Evolutionary conservation across 2,329 filamentous ascomycete species (phyloP).

Genomic region (Pseudogymnoascus sp.): DNA sequence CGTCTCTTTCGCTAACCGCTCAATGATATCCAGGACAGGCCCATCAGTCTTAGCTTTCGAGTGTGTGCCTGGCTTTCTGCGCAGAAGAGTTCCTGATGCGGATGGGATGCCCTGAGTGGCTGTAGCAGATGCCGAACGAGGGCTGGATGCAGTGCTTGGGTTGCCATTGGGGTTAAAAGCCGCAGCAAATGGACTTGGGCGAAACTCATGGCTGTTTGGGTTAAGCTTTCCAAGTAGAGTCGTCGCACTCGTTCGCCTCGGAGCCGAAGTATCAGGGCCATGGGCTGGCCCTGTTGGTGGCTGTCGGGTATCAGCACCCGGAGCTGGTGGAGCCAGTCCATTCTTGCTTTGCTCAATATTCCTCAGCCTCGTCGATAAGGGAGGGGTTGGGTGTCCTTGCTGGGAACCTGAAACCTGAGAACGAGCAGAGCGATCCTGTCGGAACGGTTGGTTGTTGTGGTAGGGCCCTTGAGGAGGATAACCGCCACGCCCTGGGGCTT

Average conservation of each 20-base stretch:
- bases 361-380: conserved; percentile 25
- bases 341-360: conserved; percentile 22
- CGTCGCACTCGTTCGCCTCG: conserved; percentile 46
- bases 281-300: conserved; percentile 70
- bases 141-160: conserved; percentile 64
- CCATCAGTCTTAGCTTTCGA: conserved; percentile 48
- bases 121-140: conserved; percentile 47
- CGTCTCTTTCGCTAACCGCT: conserved; percentile 48
- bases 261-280: conserved; percentile 45
- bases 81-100: conserved; percentile 48
- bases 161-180: conserved; percentile 68
- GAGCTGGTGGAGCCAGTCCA: conserved; percentile 24
- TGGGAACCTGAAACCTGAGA: conserved; percentile 18
- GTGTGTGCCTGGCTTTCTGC: conserved; percentile 63
- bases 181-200: conserved; percentile 73
- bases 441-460: conserved; percentile 31
- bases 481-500: conserved; percentile 28
- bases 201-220: conserved; percentile 70
- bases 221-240: conserved; percentile 55
- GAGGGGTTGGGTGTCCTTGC: conserved; percentile 14
- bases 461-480: conserved; percentile 39
- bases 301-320: conserved; percentile 59
- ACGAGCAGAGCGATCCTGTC: conserved; percentile 23
- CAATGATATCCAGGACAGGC: conserved; percentile 57
- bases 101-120: conserved; percentile 30